Base-by-base conservation (phyloP, 192 early-diverging fungal genomes). In the Chytriomyces sp. region DNA sequence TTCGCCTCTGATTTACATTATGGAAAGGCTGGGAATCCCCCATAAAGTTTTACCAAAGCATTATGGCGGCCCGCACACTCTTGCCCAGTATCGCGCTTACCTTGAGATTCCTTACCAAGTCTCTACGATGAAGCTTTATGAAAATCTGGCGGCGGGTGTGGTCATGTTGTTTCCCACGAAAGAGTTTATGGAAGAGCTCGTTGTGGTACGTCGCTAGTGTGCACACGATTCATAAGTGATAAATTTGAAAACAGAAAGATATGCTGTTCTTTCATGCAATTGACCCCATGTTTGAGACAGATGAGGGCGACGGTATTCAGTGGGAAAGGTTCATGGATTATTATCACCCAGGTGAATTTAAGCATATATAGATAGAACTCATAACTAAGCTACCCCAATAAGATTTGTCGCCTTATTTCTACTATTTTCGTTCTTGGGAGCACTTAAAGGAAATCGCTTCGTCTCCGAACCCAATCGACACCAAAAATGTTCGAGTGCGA, bases 31-130 rank as follows among this genome's bases (percentile, higher is more conserved):
- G 17, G 44, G 2, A 49, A 49, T 49, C 22, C 44, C 44, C 22
- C 44, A 49, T 49, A 49, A 44, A n/a, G n/a, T n/a, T n/a, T n/a
- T n/a, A n/a, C n/a, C n/a, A 62, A 62, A 62, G 28, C 31, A 62
- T n/a, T 62, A 62, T 32, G 60, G 60, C 44, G 60, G 60, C n/a
- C 60, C 60, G 7, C 6, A 52, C 19, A 62, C 38, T 5, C 39
- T 62, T 30, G 26, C 60, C 5, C 60, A 62, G 33, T 30, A 62
- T 62, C 5, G 19, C 7, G 60, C 34, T 6, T 62, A 41, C 38
- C 19, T 62, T 39, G 38, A 41, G 6, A 31, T 62, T 32, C 60
- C 60, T 6, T 62, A 62, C 22, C 60, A 62, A 62, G 44, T 52
- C 44, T 12, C 7, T 30, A 62, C 60, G 6, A 62, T 62, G 44